Percentiles rank a stretch among this genome's conserved stretches.
Conservation (phyloP, 2,329 filamentous ascomycete species). For the Bipolaris victoriae region DNA sequence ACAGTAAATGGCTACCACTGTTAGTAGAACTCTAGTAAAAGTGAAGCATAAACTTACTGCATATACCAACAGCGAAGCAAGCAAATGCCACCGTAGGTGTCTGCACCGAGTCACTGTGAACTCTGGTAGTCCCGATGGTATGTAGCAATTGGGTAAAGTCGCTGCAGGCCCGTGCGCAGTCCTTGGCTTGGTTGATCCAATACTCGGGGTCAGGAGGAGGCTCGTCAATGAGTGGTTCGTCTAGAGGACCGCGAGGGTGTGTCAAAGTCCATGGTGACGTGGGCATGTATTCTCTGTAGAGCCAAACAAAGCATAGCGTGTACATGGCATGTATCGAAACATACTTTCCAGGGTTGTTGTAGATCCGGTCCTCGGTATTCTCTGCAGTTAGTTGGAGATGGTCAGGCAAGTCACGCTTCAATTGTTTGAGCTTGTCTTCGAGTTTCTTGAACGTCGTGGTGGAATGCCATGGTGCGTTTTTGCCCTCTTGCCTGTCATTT, state of each 20-base stretch:
- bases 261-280: slow-evolving; percentile 64
- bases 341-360: slow-evolving; percentile 67
- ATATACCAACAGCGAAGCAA: slow-evolving; percentile 70
- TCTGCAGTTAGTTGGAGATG: slow-evolving; percentile 64
- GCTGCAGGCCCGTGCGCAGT: slow-evolving; percentile 67
- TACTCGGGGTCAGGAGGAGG: slow-evolving; percentile 50
- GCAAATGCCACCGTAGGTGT: slow-evolving; percentile 72
- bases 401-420: slow-evolving; percentile 62
- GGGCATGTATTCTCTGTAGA: slow-evolving; percentile 72
- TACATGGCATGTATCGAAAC: slow-evolving; percentile 71
- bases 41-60: slow-evolving; percentile 50
- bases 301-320: slow-evolving; percentile 69
- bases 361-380: slow-evolving; percentile 71
- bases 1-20: slow-evolving; percentile 63
- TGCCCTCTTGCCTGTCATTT: slow-evolving; percentile 41
- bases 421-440: slow-evolving; percentile 57
- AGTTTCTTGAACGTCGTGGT: slow-evolving; percentile 63
- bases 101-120: slow-evolving; percentile 67
- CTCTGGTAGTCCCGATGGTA: slow-evolving; percentile 49
- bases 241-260: slow-evolving; percentile 63
- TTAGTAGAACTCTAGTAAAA: slow-evolving; percentile 2
- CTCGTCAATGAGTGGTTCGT: slow-evolving; percentile 51
- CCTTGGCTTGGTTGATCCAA: slow-evolving; percentile 67
- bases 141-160: slow-evolving; percentile 70
- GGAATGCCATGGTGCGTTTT: slow-evolving; percentile 66